Evolutionary conservation across 2,329 filamentous ascomycete species (phyloP), one percentile per base, ranked within the genome.

Genomic region (Colletotrichum sp.): DNA sequence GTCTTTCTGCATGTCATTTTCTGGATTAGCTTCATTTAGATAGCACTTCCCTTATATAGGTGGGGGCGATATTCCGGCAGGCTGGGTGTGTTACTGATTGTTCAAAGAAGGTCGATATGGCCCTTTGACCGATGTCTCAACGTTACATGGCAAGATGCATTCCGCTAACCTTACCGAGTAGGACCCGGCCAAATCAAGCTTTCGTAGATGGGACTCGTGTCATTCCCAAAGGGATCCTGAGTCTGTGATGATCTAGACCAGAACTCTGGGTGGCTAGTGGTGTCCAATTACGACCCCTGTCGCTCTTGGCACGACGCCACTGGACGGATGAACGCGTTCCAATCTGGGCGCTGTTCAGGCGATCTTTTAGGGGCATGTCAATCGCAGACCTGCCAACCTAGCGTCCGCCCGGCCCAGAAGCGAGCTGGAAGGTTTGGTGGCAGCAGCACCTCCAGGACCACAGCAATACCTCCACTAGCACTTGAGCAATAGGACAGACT

Each of bases 241-340:
- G 34, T 66, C 63, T 48, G 44, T 24, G 16, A 52, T 48, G 39
- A 52, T 66, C 39, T 39, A 52, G 36, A 66, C 36, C 36, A 66
- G n/a, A 48, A 18, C 63, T 66, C n/a, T 26, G 18, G 16, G 36
- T 13, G 28, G 39, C 44, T 32, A 36, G 62, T 52, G 62, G 57
- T 48, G 24, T 67, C 72, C 68, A 63, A 72, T 72, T 67, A 67
- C 8, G 32, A 68, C 73, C 73, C 73, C 64, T 73, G 73, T 52
- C 28, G n/a, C 13, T 18, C 48, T 44, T 36, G 44, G 70, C 44
- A 48, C 59, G 22, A 57, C 62, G 39, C 63, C 73, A 72, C 62
- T 67, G 32, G 39, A 12, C 62, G 64, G 55, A 62, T 30, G 44
- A 48, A 73, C 64, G 59, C 34, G 64, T 39, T 65, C 48, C 63